These are phyloP conservation scores for Aspergillus tanneri DNA, from an alignment of 2,329 filamentous ascomycete species.

Conservation along the genomic window DNA sequence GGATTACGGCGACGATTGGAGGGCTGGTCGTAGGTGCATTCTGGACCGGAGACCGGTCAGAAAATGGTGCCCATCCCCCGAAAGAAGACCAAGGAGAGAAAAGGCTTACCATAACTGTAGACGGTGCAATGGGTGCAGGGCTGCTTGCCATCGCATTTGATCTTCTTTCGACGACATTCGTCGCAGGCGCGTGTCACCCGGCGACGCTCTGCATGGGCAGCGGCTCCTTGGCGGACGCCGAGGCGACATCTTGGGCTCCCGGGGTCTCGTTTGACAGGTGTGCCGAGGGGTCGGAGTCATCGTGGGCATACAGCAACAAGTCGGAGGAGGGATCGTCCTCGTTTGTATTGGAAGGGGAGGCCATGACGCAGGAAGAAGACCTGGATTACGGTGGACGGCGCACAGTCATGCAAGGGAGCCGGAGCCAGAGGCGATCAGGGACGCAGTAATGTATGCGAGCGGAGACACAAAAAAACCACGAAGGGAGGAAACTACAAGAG, in stretches of 20 bases:
- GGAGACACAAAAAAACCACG: constrained; percentile 7
- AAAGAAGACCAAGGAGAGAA: neutral
- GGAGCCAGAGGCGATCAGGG: no score
- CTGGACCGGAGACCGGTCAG: constrained; percentile 46
- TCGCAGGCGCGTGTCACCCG: constrained; percentile 79
- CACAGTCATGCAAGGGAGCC: constrained; percentile 15
- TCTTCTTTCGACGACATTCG: constrained; percentile 80
- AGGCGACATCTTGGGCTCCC: constrained; percentile 21
- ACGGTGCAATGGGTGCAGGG: constrained; percentile 95
- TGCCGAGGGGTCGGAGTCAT: constrained; percentile 18
- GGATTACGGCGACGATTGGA: constrained; percentile 89
- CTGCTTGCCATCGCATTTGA: constrained; percentile 83
- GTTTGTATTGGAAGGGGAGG: constrained; percentile 22
- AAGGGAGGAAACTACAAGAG: constrained; percentile 9
- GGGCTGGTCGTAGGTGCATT: constrained; percentile 93
- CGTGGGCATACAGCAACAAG: constrained; percentile 20
- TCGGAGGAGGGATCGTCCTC: constrained; percentile 31
- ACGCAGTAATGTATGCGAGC: constrained; percentile 6
- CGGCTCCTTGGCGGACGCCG: constrained; percentile 30
- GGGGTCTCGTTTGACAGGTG: constrained; percentile 17
- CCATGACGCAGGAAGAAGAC: constrained; percentile 21
- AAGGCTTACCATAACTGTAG: constrained; percentile 84
- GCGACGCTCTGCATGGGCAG: constrained; percentile 68
- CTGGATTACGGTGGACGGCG: constrained; percentile 18
- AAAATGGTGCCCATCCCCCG: neutral